Evolutionary conservation across 148 eudicot genomes (phyloP), one percentile per base, ranked within the genome.

Genomic region (Mesembryanthemum crystallinum): DNA sequence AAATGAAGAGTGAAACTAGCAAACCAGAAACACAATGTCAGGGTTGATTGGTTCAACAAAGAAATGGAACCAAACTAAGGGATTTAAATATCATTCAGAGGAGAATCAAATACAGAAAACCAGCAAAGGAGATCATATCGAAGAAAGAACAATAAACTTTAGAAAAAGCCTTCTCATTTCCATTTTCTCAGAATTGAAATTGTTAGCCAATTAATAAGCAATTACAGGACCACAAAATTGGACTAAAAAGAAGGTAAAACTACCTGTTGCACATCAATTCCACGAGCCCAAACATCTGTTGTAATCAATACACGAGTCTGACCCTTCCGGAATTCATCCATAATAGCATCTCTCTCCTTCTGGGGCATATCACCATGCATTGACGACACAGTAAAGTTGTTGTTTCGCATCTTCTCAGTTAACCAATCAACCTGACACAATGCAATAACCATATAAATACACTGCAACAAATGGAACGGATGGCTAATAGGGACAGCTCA

Each of bases 331-430:
- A 95, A 95, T 76, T 92, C 97, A n/a, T 52, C 76, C 98, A 95
- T 95, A 24, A 95, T 90, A 65, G 97, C 98, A 87, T 95, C 98
- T 79, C 98, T 79, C 78, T 95, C 98, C 84, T 92, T 95, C 76
- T 95, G 98, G 59, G 98, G 98, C 98, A 95, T 92, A 73, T 90
- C 97, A 81, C 98, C 98, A 76, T 95, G 98, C 97, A 95, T 95
- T 14, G 96, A 88, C 23, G 98, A 95, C 69, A 95, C 98, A 8
- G 98, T 92, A 42, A 95, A 95, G 77, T 95, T 92, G 79, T 89
- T 86, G 58, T 82, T 92, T 39, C 94, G 92, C 98, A 95, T 95
- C 86, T 92, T 95, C 86, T 86, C 94, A 39, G 92, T 95, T 35
- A 95, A 85, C 98, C 97, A 92, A 84, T 95, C 97, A 57, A 95